Conservation (phyloP, 495 filamentous ascomycete species). For the Apodospora peruviana region DNA sequence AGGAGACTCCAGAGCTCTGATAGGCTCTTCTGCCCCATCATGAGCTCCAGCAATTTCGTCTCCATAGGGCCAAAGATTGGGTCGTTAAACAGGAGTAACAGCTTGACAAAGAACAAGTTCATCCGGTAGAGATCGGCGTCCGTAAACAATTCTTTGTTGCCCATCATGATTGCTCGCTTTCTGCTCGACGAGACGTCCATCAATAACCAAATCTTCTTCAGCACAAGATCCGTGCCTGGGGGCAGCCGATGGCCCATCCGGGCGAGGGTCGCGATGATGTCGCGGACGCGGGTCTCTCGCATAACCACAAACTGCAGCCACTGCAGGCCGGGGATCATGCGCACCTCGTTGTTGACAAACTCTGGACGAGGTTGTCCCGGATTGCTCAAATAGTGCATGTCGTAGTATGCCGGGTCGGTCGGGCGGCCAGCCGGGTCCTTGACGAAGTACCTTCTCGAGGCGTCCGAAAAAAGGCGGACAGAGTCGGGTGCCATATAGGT, state of each 20-base stretch:
- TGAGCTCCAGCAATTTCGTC: conserved; percentile 41
- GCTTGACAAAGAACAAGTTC: conserved; percentile 55
- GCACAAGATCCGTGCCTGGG: conserved; percentile 25
- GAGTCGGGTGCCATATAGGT: conserved; percentile 36
- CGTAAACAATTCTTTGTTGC: conserved; percentile 42
- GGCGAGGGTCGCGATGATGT: conserved; percentile 51
- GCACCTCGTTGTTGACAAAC: conserved; percentile 6
- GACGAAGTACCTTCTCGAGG: conserved; percentile 47
- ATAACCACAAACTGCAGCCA: conserved; percentile 26
- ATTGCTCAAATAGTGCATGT: conserved; percentile 8
- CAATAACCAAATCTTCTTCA: conserved; percentile 62
- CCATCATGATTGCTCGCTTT: conserved; percentile 44
- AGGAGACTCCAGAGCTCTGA: conserved; percentile 45
- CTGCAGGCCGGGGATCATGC: conserved; percentile 20
- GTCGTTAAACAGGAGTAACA: conserved; percentile 54
- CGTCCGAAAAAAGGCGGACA: conserved; percentile 41
- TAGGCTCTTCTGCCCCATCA: conserved; percentile 55
- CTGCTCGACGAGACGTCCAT: conserved; percentile 54
- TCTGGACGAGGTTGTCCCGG: conserved; percentile 4
- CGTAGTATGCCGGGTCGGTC: conserved; percentile 12
- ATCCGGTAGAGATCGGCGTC: conserved; percentile 49
- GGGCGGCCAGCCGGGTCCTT: conserved; percentile 36
- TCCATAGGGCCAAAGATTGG: conserved; percentile 36
- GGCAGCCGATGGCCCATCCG: conserved; percentile 49
- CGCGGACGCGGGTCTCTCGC: conserved; percentile 29